Conservation (phyloP, 148 eudicot species). For the Salicornia ramosissima region DNA sequence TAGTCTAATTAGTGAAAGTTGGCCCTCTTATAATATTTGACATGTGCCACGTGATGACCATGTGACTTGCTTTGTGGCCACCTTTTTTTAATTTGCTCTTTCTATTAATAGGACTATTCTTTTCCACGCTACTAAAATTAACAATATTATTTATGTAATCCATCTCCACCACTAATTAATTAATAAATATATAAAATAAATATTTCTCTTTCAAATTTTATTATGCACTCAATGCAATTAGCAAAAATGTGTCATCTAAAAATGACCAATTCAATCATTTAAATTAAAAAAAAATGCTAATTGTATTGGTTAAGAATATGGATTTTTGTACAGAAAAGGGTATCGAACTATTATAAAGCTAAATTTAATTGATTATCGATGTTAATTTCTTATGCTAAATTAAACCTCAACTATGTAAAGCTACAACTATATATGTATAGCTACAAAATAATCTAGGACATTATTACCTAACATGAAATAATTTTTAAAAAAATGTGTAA, state of each 20-base stretch:
- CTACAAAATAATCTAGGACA: too few relatives aligned
- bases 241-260: not conserved
- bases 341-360: too few relatives aligned
- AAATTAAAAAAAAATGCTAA: too few relatives aligned
- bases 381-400: too few relatives aligned
- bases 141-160: slow-evolving; percentile 14
- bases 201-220: not conserved
- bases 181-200: not conserved
- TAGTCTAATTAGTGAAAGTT: slow-evolving; percentile 19
- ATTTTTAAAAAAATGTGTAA: too few relatives aligned
- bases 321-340: too few relatives aligned
- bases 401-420: too few relatives aligned
- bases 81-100: slow-evolving; percentile 13
- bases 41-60: slow-evolving; percentile 30
- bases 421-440: too few relatives aligned
- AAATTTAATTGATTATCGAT: too few relatives aligned
- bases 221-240: not conserved
- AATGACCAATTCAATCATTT: too few relatives aligned
- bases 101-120: not conserved
- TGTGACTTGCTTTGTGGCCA: slow-evolving; percentile 29
- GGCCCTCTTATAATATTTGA: slow-evolving; percentile 13
- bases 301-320: too few relatives aligned
- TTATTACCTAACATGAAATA: too few relatives aligned
- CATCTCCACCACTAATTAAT: slow-evolving; percentile 8
- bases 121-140: slow-evolving; percentile 10